A percentile compares a stretch with the other conserved stretches of the same genome.
These are phyloP conservation scores for Isabelozyma heimii DNA, from an alignment of 805 yeast species.

Conservation along the genomic window DNA sequence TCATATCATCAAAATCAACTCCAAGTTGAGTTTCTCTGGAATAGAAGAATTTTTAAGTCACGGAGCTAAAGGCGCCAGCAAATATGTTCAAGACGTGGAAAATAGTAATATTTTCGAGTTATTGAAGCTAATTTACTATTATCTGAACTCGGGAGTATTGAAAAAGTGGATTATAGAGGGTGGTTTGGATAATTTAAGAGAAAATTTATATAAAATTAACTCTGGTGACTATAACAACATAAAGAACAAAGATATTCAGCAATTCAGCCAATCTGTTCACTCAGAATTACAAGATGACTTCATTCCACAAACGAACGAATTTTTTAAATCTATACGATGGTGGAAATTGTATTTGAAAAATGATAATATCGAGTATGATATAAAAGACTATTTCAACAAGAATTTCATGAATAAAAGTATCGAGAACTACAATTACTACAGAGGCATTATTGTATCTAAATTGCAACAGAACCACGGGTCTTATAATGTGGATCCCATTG, in stretches of 20 bases:
- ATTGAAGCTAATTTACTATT: constrained; percentile 26
- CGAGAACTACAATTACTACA: constrained; percentile 32
- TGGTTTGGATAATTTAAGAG: constrained; percentile 13
- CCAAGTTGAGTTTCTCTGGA: constrained; percentile 23
- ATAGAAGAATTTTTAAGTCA: constrained; percentile 23
- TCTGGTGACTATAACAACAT: constrained; percentile 9
- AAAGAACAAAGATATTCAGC: constrained; percentile 18
- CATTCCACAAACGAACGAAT: constrained; percentile 30
- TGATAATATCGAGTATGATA: constrained; percentile 41
- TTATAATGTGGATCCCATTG: constrained; percentile 9
- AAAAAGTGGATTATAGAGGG: constrained; percentile 14
- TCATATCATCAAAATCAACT: constrained; percentile 33
- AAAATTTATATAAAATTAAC: constrained; percentile 7
- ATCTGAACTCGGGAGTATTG: constrained; percentile 21
- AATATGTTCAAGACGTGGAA: constrained; percentile 24
- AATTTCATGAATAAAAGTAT: constrained; percentile 38
- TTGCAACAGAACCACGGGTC: constrained; percentile 21
- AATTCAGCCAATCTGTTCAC: constrained; percentile 30
- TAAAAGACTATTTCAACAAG: constrained; percentile 34
- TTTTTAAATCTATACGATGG: constrained; percentile 32
- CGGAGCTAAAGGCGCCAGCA: constrained; percentile 30
- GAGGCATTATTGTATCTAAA: constrained; percentile 35
- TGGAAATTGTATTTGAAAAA: constrained; percentile 41
- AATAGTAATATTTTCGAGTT: constrained; percentile 37
- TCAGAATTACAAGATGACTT: constrained; percentile 33